These are phyloP conservation scores for Coprinopsis sp. DNA, from an alignment of 768 basidiomycete species.

Conservation along the genomic window DNA sequence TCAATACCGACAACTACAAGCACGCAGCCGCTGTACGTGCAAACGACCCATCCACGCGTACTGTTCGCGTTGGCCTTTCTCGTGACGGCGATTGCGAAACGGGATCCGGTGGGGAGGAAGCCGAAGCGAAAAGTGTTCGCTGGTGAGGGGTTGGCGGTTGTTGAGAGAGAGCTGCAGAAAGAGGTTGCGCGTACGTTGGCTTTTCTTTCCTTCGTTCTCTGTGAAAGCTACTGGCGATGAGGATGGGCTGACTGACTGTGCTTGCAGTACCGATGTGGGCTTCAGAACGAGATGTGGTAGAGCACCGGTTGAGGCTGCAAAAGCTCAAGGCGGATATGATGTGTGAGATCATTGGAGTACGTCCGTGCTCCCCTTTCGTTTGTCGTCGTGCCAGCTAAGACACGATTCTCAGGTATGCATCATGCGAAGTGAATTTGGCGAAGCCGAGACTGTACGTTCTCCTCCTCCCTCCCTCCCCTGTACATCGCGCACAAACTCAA, in stretches of 20 bases:
- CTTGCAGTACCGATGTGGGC: slow-evolving; percentile 52
- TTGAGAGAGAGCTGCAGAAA: slow-evolving; percentile 43
- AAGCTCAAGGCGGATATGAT: slow-evolving; percentile 67
- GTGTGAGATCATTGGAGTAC: slow-evolving; percentile 64
- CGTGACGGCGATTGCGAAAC: slow-evolving; percentile 59
- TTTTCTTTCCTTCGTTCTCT: neutral
- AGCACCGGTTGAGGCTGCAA: slow-evolving; percentile 45
- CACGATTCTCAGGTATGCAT: slow-evolving; percentile 46
- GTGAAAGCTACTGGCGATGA: neutral
- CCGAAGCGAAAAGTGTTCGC: slow-evolving; percentile 73
- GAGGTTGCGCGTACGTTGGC: slow-evolving; percentile 36
- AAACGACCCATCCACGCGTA: slow-evolving; percentile 64
- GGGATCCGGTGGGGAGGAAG: slow-evolving; percentile 68
- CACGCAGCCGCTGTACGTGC: slow-evolving; percentile 46
- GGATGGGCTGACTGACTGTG: slow-evolving; percentile 7
- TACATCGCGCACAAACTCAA: neutral
- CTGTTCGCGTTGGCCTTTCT: slow-evolving; percentile 64
- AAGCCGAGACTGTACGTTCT: slow-evolving; percentile 50
- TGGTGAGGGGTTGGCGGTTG: slow-evolving; percentile 49
- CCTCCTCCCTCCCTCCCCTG: neutral
- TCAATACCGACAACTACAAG: slow-evolving; percentile 23
- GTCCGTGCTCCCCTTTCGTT: slow-evolving; percentile 12
- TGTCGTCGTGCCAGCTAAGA: neutral
- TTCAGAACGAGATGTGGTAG: slow-evolving; percentile 43
- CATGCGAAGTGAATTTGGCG: slow-evolving; percentile 63